These are phyloP conservation scores for Pichia nakasei DNA, from an alignment of 805 yeast genomes.

Conservation along the genomic window DNA sequence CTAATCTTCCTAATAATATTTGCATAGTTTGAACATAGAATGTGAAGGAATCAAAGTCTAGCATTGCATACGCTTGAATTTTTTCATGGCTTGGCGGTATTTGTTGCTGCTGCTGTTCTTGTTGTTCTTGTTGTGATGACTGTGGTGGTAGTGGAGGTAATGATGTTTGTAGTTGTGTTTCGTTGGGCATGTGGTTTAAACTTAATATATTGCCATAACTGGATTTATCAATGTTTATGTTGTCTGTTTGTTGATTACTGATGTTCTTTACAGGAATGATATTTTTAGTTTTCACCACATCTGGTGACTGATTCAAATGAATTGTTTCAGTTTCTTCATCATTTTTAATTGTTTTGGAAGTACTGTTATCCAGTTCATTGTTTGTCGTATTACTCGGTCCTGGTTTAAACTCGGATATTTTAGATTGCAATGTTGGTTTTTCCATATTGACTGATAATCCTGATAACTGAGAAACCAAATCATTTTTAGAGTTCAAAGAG, in stretches of 20 bases:
- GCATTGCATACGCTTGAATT: conserved; percentile 58
- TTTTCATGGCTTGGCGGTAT: background rate
- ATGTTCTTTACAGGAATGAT: too few species aligned
- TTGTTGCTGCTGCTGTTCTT: background rate
- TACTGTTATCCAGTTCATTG: background rate
- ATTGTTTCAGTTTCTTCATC: conserved; percentile 10
- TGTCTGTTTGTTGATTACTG: too few species aligned
- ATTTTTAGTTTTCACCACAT: background rate
- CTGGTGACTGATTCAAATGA: conserved; percentile 5
- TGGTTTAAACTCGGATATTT: background rate
- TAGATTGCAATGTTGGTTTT: background rate
- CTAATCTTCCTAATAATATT: conserved; percentile 84
- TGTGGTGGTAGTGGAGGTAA: too few species aligned
- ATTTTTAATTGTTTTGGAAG: background rate
- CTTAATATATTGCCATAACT: background rate
- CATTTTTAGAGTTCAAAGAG: background rate
- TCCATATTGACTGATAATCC: background rate
- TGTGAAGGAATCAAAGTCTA: conserved; percentile 88
- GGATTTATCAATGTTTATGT: too few species aligned
- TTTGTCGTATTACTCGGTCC: background rate
- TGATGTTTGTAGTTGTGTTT: background rate
- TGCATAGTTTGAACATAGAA: conserved; percentile 95
- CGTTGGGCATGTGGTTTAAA: background rate
- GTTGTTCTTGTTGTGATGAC: background rate
- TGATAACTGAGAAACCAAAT: background rate